Evolutionary conservation across 805 yeast genomes (phyloP).

Genomic region (Saturnispora ahearnii): DNA sequence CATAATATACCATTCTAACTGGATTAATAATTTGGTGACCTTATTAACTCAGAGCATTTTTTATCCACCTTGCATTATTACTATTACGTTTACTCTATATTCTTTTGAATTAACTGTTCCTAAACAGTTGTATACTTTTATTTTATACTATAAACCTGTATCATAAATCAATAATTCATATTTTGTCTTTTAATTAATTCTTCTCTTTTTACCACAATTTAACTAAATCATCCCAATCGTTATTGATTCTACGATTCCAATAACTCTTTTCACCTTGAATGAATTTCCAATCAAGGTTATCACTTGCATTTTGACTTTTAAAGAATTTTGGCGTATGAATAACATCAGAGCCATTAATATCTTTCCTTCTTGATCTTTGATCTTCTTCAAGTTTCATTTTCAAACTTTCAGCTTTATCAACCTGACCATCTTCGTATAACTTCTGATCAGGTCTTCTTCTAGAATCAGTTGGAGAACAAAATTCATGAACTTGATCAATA

Average conservation of each 20-base stretch:
- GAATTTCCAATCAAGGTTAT: conserved; percentile 37
- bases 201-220: conserved; percentile 42
- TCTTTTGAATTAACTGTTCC: background rate
- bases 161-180: background rate
- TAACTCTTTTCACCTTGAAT: conserved; percentile 54
- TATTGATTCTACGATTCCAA: conserved; percentile 66
- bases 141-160: background rate
- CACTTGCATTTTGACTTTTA: conserved; percentile 29
- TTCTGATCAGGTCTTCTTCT: conserved; percentile 82
- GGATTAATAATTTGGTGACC: no score
- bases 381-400: conserved; percentile 66
- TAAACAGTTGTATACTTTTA: background rate
- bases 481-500: conserved; percentile 61
- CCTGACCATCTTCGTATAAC: conserved; percentile 57
- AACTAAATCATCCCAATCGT: conserved; percentile 50
- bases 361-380: conserved; percentile 71
- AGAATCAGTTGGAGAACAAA: conserved; percentile 79
- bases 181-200: background rate
- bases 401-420: conserved; percentile 60
- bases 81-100: background rate
- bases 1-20: no score
- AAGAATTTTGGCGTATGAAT: conserved; percentile 58
- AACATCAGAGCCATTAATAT: conserved; percentile 36
- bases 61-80: no score
- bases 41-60: no score